Evolutionary conservation across 768 basidiomycete genomes (phyloP).

Genomic region (Hydnomerulius pinastri): DNA sequence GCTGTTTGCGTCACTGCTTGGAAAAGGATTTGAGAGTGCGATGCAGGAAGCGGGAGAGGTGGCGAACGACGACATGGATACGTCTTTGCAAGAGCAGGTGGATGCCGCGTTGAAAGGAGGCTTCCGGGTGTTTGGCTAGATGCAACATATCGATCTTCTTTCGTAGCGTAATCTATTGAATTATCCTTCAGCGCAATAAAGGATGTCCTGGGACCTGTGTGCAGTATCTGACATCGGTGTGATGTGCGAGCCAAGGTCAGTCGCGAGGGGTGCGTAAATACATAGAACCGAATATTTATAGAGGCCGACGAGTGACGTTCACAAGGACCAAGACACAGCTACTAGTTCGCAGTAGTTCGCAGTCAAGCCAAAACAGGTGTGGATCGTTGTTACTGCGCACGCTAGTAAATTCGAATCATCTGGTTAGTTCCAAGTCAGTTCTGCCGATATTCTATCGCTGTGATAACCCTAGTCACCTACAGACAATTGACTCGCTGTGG

Average conservation of each 20-base stretch:
- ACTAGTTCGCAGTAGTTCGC: background rate
- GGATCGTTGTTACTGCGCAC: background rate
- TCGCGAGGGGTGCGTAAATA: conserved; percentile 6
- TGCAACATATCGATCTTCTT: too few relatives aligned
- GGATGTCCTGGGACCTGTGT: too few relatives aligned
- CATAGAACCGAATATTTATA: conserved; percentile 29
- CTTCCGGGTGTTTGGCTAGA: conserved; percentile 63
- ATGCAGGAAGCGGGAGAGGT: conserved; percentile 30
- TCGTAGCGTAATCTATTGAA: too few relatives aligned
- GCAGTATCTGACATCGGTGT: too few relatives aligned
- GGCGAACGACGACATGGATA: conserved; percentile 24
- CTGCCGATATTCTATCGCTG: background rate
- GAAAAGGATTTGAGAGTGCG: conserved; percentile 61
- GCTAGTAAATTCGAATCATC: background rate
- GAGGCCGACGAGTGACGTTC: conserved; percentile 13
- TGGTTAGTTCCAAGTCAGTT: background rate
- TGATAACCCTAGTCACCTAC: background rate
- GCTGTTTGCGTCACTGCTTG: conserved; percentile 85
- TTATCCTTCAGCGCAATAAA: too few relatives aligned
- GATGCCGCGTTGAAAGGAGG: conserved; percentile 41
- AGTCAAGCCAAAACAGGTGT: background rate
- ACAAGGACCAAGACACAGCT: background rate
- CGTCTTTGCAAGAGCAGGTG: conserved; percentile 31
- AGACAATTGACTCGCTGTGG: background rate
- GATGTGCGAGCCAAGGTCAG: too few relatives aligned